A percentile compares a stretch with the other conserved stretches of the same genome.
Conservation (phyloP, 305 asterid species). For the Ajuga reptans region DNA sequence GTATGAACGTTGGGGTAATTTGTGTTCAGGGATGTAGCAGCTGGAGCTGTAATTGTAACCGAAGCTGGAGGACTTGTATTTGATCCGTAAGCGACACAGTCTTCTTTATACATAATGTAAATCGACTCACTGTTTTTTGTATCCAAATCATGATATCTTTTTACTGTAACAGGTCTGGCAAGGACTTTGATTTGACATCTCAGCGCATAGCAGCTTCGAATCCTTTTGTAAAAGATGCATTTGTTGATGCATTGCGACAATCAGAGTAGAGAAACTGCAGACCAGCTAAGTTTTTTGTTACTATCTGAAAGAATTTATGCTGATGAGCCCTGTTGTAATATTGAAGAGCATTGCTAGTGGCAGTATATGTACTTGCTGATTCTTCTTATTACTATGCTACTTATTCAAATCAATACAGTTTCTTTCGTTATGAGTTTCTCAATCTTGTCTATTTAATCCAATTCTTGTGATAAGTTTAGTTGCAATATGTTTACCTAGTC, state of each 20-base stretch:
- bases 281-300: constrained; percentile 19
- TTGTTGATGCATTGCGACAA: constrained; percentile 55
- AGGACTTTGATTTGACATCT: constrained; percentile 63
- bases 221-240: constrained; percentile 56
- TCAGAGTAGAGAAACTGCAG: constrained; percentile 32
- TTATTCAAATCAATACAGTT: constrained; percentile 11
- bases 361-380: constrained; percentile 11
- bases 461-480: not conserved
- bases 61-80: constrained; percentile 88
- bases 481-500: not conserved
- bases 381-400: constrained; percentile 16
- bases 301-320: constrained; percentile 18
- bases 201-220: constrained; percentile 84
- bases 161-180: constrained; percentile 54
- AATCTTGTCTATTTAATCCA: not conserved
- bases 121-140: not conserved
- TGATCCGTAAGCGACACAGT: constrained; percentile 73
- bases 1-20: not conserved
- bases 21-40: constrained; percentile 79
- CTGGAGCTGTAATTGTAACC: constrained; percentile 77
- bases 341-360: constrained; percentile 9
- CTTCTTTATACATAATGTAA: not conserved
- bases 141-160: constrained; percentile 7
- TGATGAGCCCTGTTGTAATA: constrained; percentile 14
- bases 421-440: not conserved